Evolutionary conservation across 768 basidiomycete genomes (phyloP), one percentile per base, ranked within the genome.

Genomic region (Galerina marginata): DNA sequence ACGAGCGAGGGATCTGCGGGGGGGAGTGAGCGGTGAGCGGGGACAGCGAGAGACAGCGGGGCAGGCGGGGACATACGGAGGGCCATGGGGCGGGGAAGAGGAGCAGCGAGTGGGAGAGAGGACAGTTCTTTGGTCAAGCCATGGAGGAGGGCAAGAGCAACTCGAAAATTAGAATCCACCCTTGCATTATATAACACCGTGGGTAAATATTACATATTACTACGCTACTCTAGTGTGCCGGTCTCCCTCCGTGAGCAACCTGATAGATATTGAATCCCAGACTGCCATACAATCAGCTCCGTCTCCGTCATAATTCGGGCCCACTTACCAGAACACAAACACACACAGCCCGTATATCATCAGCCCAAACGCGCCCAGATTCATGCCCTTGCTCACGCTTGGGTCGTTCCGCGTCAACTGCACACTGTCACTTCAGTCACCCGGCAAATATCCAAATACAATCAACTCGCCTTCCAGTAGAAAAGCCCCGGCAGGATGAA

Each of bases 401-500:
- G 80, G 77, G 67, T 94, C 89, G 52, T 86, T 74, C 60, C 87
- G 86, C 61, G 91, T 88, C 64, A 96, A 80, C 87, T 92, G 67
- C 51, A 48, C 49, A 63, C 61, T 59, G 63, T 54, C 23, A 54
- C 36, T 43, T 23, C 48, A 46, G 33, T 37, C 44, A 40, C 43
- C 57, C 48, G 45, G 40, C 52, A 55, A 56, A 40, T 56, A 47
- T 45, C 16, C 20, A 20, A 20, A 50, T 43, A 49, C n/a, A 48
- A 43, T 42, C 37, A 51, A 60, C 77, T 65, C 65, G 90, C 92
- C 89, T 93, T 90, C 90, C 93, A 98, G 78, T 92, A 97, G 71
- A 97, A 91, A 51, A 95, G 76, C 2, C 94, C 95, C 0, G 95
- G 96, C 38, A 97, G 83, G 69, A 99, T 97, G 77, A 98, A 99